Conservation (phyloP, 768 basidiomycete genomes). For the Sistotremastrum niveocremeum region DNA sequence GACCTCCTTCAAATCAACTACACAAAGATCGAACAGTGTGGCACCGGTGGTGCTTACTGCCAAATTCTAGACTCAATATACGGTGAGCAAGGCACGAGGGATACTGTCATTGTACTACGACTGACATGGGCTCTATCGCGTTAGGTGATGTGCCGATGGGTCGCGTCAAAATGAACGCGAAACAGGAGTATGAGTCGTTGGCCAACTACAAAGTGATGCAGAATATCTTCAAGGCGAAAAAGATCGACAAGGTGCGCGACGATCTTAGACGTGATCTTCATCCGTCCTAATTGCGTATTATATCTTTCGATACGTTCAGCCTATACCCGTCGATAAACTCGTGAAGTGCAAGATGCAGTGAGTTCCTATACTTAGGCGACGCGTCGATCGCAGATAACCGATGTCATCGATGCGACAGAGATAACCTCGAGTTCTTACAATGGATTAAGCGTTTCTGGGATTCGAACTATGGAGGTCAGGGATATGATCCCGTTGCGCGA, state of each 20-base stretch:
- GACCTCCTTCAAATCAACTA: conserved; percentile 84
- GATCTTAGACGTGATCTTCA: neutral
- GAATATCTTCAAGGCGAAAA: conserved; percentile 79
- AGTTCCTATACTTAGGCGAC: conserved; percentile 20
- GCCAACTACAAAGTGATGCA: conserved; percentile 95
- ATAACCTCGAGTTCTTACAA: conserved; percentile 97
- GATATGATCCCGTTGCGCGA: conserved; percentile 75
- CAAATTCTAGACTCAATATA: conserved; percentile 94
- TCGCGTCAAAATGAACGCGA: conserved; percentile 92
- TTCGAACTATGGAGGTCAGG: conserved; percentile 72
- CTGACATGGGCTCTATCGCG: neutral
- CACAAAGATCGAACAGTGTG: conserved; percentile 87
- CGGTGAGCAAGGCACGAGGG: conserved; percentile 31
- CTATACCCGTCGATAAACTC: conserved; percentile 88
- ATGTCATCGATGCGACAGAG: conserved; percentile 30
- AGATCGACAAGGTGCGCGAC: conserved; percentile 76
- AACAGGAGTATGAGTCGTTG: conserved; percentile 90
- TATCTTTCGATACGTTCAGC: conserved; percentile 30
- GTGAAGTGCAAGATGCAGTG: conserved; percentile 99
- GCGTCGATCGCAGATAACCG: conserved; percentile 2
- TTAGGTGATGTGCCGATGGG: conserved; percentile 82
- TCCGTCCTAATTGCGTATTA: neutral
- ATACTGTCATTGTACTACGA: too few relatives aligned
- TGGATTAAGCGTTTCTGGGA: conserved; percentile 98
- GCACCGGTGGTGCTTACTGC: conserved; percentile 84